Evolutionary conservation across 257 asterid genomes (phyloP).

Genomic region (Rhazya stricta): DNA sequence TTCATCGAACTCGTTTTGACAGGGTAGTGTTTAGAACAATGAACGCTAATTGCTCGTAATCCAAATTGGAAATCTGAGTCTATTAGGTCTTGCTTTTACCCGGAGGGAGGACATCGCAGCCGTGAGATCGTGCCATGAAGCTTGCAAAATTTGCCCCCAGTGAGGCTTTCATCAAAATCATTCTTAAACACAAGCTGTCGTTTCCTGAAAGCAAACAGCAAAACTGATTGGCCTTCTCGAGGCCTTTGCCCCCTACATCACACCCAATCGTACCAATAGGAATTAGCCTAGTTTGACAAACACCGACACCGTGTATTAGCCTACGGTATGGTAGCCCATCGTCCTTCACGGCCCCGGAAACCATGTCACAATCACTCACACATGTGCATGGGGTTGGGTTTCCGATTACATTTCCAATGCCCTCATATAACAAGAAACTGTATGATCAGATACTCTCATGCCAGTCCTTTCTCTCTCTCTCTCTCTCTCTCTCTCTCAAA

Average conservation of each 20-base stretch:
- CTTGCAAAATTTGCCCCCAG: not conserved
- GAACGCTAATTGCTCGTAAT: too few species aligned
- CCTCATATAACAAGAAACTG: not conserved
- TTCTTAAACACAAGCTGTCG: not conserved
- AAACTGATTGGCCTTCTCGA: constrained; percentile 22
- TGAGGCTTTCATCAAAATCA: not conserved
- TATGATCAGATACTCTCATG: not conserved
- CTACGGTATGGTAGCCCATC: constrained; percentile 48
- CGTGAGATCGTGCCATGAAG: not conserved
- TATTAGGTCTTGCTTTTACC: too few species aligned
- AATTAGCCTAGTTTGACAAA: constrained; percentile 32
- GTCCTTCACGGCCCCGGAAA: constrained; percentile 41
- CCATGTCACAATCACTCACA: constrained; percentile 20
- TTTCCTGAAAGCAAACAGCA: constrained; percentile 28
- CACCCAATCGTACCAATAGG: constrained; percentile 27
- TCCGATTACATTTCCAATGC: constrained; percentile 8
- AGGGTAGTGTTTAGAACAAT: too few species aligned
- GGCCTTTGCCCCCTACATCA: constrained; percentile 50
- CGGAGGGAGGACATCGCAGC: not conserved
- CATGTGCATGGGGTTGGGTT: constrained; percentile 12
- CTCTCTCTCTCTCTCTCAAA: constrained; percentile 8
- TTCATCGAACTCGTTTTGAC: too few species aligned
- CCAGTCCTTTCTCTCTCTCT: constrained; percentile 4
- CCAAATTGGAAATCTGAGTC: too few species aligned
- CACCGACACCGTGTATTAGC: constrained; percentile 63